Conservation (phyloP, 2,329 filamentous ascomycete genomes). For the Calonectria pseudoreteaudii region DNA sequence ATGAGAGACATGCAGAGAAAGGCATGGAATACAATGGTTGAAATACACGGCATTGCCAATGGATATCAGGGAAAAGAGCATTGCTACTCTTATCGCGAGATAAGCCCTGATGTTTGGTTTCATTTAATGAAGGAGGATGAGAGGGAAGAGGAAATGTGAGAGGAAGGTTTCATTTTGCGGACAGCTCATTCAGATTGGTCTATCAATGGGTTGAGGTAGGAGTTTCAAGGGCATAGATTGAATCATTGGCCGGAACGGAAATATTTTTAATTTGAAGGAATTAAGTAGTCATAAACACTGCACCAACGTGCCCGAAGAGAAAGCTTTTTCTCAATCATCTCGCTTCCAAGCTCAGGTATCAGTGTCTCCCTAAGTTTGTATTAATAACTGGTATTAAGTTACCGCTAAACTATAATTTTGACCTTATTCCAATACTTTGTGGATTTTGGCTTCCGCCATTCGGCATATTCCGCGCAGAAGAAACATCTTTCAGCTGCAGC, state of each 20-base stretch:
- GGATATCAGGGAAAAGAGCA: neutral
- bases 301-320: neutral
- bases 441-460: neutral
- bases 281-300: neutral
- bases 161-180: neutral
- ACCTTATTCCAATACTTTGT: neutral
- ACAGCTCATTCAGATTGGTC: neutral
- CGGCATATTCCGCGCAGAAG: neutral
- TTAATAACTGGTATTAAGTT: neutral
- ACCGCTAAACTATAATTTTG: neutral
- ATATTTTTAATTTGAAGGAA: neutral
- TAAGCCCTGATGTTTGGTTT: neutral
- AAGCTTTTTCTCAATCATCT: neutral
- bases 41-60: neutral
- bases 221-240: neutral
- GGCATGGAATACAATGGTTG: neutral
- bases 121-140: neutral
- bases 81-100: neutral
- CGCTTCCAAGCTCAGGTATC: neutral
- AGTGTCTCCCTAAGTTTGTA: neutral
- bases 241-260: neutral
- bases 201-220: neutral
- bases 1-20: neutral
- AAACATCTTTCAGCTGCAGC: neutral
- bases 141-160: neutral